Conservation (phyloP, 148 eudicot species). For the Heliamphora exappendiculata region DNA sequence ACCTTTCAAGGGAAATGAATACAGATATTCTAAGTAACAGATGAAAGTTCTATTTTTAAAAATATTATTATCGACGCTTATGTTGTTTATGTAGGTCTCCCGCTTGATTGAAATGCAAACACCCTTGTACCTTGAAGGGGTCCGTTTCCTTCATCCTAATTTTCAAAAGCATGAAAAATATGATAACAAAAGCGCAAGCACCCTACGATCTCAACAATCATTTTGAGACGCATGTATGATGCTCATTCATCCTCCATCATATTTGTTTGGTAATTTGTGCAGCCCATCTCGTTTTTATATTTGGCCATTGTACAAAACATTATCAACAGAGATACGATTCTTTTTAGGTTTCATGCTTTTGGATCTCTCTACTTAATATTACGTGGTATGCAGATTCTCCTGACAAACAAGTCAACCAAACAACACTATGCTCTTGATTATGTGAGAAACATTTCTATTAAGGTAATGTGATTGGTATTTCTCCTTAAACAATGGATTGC, state of each 20-base stretch:
- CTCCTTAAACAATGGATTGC: neutral
- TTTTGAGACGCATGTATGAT: neutral
- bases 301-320: neutral
- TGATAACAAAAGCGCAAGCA: conserved; percentile 16
- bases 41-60: too few species aligned
- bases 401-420: neutral
- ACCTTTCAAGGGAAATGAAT: neutral
- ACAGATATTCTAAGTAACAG: neutral
- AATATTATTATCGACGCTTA: too few species aligned
- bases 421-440: neutral
- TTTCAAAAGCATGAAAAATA: conserved; percentile 31
- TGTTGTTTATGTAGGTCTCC: conserved; percentile 51
- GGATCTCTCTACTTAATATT: neutral
- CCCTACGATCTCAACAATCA: conserved; percentile 21
- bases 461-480: neutral
- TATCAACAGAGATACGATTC: neutral
- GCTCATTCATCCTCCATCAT: neutral
- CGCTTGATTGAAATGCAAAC: conserved; percentile 98
- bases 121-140: conserved; percentile 72
- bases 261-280: neutral
- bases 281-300: neutral
- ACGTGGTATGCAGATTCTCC: neutral
- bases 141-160: conserved; percentile 61
- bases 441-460: neutral
- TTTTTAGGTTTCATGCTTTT: neutral